Evolutionary conservation across 306 rosid genomes (phyloP).

Genomic region (Dryas alaskensis): DNA sequence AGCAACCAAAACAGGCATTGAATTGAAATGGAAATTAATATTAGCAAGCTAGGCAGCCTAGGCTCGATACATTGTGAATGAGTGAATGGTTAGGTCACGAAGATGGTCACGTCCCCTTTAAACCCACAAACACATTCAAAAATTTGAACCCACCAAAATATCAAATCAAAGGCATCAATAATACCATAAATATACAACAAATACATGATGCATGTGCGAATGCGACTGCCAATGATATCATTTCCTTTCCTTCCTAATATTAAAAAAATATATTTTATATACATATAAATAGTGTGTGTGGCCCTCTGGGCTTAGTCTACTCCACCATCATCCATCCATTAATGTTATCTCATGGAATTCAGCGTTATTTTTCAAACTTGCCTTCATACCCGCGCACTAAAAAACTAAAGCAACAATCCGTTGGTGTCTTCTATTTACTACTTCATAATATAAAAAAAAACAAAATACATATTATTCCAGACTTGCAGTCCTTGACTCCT

Average conservation of each 20-base stretch:
- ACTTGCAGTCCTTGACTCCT: constrained; percentile 13
- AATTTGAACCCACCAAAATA: constrained; percentile 1
- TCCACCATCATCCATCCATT: constrained; percentile 34
- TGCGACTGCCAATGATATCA: neutral
- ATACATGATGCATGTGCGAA: neutral
- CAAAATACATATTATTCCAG: neutral
- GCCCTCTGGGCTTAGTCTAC: constrained; percentile 39
- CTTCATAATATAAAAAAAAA: neutral
- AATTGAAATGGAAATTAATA: constrained; percentile 34
- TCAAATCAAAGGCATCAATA: no score
- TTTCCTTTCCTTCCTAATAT: neutral
- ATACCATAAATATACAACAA: neutral
- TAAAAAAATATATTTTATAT: no score
- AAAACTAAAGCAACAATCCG: constrained; percentile 34
- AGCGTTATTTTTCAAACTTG: constrained; percentile 84
- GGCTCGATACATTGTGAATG: neutral
- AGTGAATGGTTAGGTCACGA: constrained; percentile 54
- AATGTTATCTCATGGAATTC: constrained; percentile 64
- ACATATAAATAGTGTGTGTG: constrained; percentile 25
- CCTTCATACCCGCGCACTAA: constrained; percentile 90
- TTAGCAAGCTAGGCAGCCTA: neutral
- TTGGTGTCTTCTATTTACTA: constrained; percentile 24
- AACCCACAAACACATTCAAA: constrained; percentile 46
- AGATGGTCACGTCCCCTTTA: constrained; percentile 51
- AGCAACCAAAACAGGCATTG: constrained; percentile 21